A percentile compares a stretch with the other conserved stretches of the same genome.
These are phyloP conservation scores for Closterium sp. DNA, from an alignment of 139 green algal genomes.

Conservation along the genomic window DNA sequence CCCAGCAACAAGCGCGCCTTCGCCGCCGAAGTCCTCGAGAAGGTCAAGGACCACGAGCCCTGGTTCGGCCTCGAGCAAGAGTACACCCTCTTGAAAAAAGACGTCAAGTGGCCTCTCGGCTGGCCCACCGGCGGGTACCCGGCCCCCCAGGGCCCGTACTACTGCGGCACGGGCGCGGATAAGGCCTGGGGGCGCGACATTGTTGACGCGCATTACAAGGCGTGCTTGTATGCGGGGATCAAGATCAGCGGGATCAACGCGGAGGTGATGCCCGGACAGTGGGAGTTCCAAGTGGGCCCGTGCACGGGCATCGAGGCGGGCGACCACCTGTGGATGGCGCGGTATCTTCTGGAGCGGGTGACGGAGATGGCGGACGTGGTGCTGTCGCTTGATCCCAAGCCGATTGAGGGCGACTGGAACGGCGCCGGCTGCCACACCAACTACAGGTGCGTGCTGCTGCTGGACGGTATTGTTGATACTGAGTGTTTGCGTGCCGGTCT, in stretches of 20 bases:
- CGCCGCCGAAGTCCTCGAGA: conserved; percentile 59
- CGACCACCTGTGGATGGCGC: conserved; percentile 94
- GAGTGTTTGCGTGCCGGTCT: too few species aligned
- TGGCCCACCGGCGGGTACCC: conserved; percentile 48
- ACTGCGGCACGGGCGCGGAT: conserved; percentile 85
- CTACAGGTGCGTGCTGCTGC: too few species aligned
- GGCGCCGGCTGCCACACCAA: conserved; percentile 94
- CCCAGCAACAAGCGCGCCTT: conserved; percentile 89
- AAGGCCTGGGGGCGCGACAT: conserved; percentile 89
- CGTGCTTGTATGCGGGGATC: conserved; percentile 88
- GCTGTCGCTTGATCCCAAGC: conserved; percentile 95
- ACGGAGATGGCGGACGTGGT: conserved; percentile 89
- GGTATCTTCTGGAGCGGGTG: conserved; percentile 89
- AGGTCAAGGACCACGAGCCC: conserved; percentile 69
- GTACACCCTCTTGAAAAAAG: conserved; percentile 65
- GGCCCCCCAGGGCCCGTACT: conserved; percentile 84
- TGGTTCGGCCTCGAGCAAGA: conserved; percentile 95
- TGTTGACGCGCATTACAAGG: conserved; percentile 93
- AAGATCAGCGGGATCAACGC: conserved; percentile 92
- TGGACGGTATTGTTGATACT: too few species aligned
- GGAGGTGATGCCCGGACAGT: conserved; percentile 95
- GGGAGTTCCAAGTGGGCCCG: conserved; percentile 96
- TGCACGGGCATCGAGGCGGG: conserved; percentile 81
- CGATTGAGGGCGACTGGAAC: conserved; percentile 94
- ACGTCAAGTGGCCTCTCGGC: conserved; percentile 94